Percentiles rank a stretch among this genome's conserved stretches.
Conservation (phyloP, 768 basidiomycete species). For the Nidularia pulvinata region DNA sequence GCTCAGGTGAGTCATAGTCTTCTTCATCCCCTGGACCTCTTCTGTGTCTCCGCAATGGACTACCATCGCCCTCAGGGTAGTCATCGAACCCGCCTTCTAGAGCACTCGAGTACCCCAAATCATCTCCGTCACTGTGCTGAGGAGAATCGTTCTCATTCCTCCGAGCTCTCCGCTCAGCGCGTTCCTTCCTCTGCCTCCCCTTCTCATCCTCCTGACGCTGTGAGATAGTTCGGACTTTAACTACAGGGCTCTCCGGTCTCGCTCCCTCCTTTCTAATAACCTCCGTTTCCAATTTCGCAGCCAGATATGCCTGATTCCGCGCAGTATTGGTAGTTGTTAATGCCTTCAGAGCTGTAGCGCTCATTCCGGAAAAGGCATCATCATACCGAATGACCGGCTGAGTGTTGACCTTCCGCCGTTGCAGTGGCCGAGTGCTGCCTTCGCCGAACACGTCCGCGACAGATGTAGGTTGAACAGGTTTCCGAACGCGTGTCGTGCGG, state of each 20-base stretch:
- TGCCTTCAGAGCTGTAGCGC: constrained; percentile 62
- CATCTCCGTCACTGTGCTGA: constrained; percentile 22
- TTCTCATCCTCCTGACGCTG: constrained; percentile 72
- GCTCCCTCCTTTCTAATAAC: constrained; percentile 68
- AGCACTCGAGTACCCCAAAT: constrained; percentile 24
- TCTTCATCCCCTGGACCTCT: constrained; percentile 82
- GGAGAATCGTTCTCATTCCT: constrained; percentile 35
- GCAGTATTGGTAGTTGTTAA: constrained; percentile 74
- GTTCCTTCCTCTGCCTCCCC: constrained; percentile 46
- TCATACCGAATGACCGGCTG: constrained; percentile 25
- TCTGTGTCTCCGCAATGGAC: constrained; percentile 35
- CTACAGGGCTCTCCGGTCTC: constrained; percentile 78
- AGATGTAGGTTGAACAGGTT: constrained; percentile 28
- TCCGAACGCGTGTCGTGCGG: constrained; percentile 53
- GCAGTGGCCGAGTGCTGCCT: constrained; percentile 15
- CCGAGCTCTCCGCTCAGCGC: constrained; percentile 62
- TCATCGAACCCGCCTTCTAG: constrained; percentile 13
- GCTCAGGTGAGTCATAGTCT: constrained; percentile 71
- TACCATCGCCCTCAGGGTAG: constrained; percentile 10
- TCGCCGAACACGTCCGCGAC: constrained; percentile 34
- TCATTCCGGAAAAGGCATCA: constrained; percentile 63
- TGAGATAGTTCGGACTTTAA: constrained; percentile 66
- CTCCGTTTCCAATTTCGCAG: constrained; percentile 65
- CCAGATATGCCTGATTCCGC: constrained; percentile 67
- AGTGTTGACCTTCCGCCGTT: constrained; percentile 41